A percentile compares a stretch with the other conserved stretches of the same genome.
phyloP scores from a whole-genome alignment of 352 stramenopile species.

The Elongisporangium anandrum region DNA sequence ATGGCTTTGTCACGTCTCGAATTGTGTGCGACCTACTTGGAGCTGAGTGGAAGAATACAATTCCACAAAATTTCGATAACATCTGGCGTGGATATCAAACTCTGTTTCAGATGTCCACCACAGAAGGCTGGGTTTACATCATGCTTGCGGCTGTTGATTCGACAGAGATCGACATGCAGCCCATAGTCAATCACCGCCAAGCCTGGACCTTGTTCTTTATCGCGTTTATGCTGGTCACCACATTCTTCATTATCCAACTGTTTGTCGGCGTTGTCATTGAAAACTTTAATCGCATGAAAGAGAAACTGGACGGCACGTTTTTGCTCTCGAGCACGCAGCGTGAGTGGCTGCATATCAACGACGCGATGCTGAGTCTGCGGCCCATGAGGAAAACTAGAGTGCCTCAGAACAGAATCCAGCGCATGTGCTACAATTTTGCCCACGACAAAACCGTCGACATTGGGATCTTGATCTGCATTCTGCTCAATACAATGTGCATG shows the following conservation, averaged over 20 bases:
- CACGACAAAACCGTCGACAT: constrained; percentile 51
- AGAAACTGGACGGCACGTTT: constrained; percentile 34
- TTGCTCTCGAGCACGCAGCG: constrained; percentile 63
- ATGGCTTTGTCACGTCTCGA: constrained; percentile 20
- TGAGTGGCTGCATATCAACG: constrained; percentile 48
- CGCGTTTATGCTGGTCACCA: constrained; percentile 77
- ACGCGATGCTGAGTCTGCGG: constrained; percentile 26
- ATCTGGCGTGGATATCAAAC: constrained; percentile 37
- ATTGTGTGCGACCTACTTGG: constrained; percentile 24
- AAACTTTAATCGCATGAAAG: constrained; percentile 78
- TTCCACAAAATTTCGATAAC: constrained; percentile 63
- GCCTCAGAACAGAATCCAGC: constrained; percentile 26
- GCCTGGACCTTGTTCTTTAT: constrained; percentile 80
- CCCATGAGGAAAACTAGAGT: constrained; percentile 18
- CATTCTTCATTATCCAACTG: constrained; percentile 88
- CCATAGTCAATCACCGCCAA: constrained; percentile 57
- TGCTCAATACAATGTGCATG: constrained; percentile 76
- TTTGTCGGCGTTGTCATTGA: constrained; percentile 89
- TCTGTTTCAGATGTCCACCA: constrained; percentile 87
- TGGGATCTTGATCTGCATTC: constrained; percentile 67
- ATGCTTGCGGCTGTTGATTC: constrained; percentile 78
- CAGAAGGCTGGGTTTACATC: constrained; percentile 78
- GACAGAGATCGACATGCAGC: constrained; percentile 82
- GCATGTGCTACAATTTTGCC: constrained; percentile 22
- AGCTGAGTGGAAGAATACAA: constrained; percentile 19